Evolutionary conservation across 2,329 filamentous ascomycete species (phyloP).

Genomic region (Exophiala lecanii-corni): DNA sequence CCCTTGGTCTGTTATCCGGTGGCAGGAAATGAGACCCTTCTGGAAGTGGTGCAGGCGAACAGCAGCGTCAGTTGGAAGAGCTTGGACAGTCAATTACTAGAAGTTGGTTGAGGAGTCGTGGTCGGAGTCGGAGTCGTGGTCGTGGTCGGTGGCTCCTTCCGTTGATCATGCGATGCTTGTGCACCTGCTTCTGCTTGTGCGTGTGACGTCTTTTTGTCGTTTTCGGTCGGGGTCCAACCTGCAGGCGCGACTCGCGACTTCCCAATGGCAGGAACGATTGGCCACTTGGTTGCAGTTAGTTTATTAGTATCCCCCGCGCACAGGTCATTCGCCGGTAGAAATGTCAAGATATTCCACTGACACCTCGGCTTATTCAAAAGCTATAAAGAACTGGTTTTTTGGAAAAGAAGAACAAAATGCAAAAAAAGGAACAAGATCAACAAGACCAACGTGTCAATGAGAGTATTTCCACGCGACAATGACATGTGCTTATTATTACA

Average conservation of each 20-base stretch:
- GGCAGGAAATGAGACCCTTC: neutral
- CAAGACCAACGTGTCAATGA: too few species aligned
- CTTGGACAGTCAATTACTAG: neutral
- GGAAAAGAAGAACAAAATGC: too few species aligned
- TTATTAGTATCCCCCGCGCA: neutral
- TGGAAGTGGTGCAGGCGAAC: neutral
- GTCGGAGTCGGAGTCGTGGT: too few species aligned
- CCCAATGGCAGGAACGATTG: neutral
- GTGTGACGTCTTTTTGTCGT: neutral
- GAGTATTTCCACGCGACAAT: too few species aligned
- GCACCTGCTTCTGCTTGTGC: neutral
- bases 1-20: neutral
- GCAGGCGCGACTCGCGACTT: too few species aligned
- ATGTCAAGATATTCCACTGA: neutral
- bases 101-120: too few species aligned
- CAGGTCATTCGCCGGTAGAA: neutral
- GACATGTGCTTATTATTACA: too few species aligned
- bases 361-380: neutral
- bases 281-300: neutral
- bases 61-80: neutral
- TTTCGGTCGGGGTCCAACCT: too few species aligned
- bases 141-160: too few species aligned
- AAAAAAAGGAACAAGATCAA: too few species aligned
- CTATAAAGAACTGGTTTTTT: too few species aligned
- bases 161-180: too few species aligned